Percentiles rank a stretch among this genome's conserved stretches.
Evolutionary conservation across 129 eudicot species (phyloP).

Genomic region (Saposhnikovia divaricata): DNA sequence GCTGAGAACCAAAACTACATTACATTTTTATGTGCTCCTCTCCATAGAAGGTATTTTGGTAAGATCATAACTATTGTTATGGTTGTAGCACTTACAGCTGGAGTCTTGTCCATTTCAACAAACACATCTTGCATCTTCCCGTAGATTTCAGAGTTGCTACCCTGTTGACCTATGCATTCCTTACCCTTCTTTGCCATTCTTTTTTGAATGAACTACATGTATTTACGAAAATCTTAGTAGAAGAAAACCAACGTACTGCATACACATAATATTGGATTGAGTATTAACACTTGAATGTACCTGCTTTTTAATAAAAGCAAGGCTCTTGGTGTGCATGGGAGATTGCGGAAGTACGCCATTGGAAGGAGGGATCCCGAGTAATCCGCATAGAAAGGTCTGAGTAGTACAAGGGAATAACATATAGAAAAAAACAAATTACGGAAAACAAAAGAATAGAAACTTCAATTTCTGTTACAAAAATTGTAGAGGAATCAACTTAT

Average conservation of each 20-base stretch:
- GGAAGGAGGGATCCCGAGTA: conserved; percentile 55
- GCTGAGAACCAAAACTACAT: conserved; percentile 19
- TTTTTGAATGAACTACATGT: conserved; percentile 37
- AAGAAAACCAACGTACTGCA: background rate
- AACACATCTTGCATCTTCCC: conserved; percentile 43
- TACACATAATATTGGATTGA: background rate
- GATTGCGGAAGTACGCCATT: conserved; percentile 61
- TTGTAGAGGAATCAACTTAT: background rate
- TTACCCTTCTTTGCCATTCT: conserved; percentile 37
- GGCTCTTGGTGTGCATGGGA: conserved; percentile 63
- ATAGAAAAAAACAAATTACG: background rate
- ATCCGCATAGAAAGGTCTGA: conserved; percentile 51
- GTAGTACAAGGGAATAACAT: background rate
- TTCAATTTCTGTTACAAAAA: background rate
- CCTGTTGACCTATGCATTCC: conserved; percentile 37
- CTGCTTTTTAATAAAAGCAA: conserved; percentile 34
- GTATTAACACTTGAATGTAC: conserved; percentile 1
- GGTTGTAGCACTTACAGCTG: conserved; percentile 24
- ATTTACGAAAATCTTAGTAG: background rate
- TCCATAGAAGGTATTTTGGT: background rate
- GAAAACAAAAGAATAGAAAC: background rate
- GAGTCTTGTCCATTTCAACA: conserved; percentile 39
- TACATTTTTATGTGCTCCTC: background rate
- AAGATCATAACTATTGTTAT: background rate
- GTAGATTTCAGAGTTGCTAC: conserved; percentile 35